Percentiles rank a stretch among this genome's conserved stretches.
phyloP scores from a whole-genome alignment of 1,284 basidiomycete species.

The Caloboletus inedulis region DNA sequence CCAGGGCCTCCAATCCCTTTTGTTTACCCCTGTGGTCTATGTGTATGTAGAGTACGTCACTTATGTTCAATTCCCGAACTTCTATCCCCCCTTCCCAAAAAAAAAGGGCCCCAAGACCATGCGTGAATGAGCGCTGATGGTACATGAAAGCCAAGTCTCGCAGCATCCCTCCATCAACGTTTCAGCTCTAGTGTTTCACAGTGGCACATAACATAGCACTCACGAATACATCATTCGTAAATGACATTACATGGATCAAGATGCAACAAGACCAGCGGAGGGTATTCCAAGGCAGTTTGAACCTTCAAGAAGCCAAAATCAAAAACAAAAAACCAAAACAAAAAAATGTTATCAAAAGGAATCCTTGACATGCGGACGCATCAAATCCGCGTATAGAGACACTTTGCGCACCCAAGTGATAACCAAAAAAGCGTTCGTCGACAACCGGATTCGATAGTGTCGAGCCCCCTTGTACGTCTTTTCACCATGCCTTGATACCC shows the following conservation, averaged over 20 bases:
- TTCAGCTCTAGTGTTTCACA: too few species aligned
- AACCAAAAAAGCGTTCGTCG: background rate
- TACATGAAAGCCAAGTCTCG: too few species aligned
- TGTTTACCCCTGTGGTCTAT: too few species aligned
- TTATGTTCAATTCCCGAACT: too few species aligned
- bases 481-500: conserved; percentile 46
- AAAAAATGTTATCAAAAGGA: too few species aligned
- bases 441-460: background rate
- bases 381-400: background rate
- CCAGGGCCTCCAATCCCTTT: too few species aligned
- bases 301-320: background rate
- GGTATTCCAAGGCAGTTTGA: background rate
- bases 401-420: background rate
- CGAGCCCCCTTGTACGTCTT: background rate
- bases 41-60: too few species aligned
- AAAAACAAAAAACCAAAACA: background rate
- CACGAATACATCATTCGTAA: background rate
- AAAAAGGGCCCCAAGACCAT: too few species aligned
- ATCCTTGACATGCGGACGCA: background rate
- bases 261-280: background rate
- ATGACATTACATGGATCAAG: background rate
- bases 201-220: too few species aligned
- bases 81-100: too few species aligned
- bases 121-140: too few species aligned
- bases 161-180: too few species aligned